Percentiles rank a stretch among this genome's conserved stretches.
Conservation (phyloP, 768 basidiomycete genomes). For the Mycena capillaripes region DNA sequence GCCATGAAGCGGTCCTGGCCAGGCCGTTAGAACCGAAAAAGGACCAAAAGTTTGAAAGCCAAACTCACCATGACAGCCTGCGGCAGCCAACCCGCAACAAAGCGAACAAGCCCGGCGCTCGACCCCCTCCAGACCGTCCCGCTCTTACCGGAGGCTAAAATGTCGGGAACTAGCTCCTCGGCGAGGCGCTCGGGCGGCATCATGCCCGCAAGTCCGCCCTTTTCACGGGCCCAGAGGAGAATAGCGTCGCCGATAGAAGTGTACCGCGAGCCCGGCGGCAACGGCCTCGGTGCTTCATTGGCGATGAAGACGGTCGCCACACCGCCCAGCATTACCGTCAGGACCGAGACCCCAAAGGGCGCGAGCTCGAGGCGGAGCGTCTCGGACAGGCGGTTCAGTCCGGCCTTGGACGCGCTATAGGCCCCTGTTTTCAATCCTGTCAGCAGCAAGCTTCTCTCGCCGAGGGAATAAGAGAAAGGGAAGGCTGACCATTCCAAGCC, state of each 20-base stretch:
- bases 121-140: conserved; percentile 7
- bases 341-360: conserved; percentile 6
- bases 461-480: background rate
- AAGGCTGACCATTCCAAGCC: conserved; percentile 3
- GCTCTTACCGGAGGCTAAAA: conserved; percentile 6
- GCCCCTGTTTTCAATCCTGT: no score
- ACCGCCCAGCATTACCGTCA: conserved; percentile 8
- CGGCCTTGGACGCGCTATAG: conserved; percentile 12
- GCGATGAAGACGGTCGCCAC: conserved; percentile 1
- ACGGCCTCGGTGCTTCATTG: background rate
- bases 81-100: conserved; percentile 8
- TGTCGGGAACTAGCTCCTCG: conserved; percentile 5
- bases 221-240: background rate
- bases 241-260: background rate
- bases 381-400: conserved; percentile 5
- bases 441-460: no score
- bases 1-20: conserved; percentile 21
- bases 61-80: conserved; percentile 18
- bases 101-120: background rate
- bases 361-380: conserved; percentile 14
- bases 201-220: background rate
- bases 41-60: conserved; percentile 11
- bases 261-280: conserved; percentile 10
- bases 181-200: background rate
- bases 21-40: conserved; percentile 17